Evolutionary conservation across 2,329 filamentous ascomycete species (phyloP), one percentile per base, ranked within the genome.

Genomic region (Neonectria faginata): DNA sequence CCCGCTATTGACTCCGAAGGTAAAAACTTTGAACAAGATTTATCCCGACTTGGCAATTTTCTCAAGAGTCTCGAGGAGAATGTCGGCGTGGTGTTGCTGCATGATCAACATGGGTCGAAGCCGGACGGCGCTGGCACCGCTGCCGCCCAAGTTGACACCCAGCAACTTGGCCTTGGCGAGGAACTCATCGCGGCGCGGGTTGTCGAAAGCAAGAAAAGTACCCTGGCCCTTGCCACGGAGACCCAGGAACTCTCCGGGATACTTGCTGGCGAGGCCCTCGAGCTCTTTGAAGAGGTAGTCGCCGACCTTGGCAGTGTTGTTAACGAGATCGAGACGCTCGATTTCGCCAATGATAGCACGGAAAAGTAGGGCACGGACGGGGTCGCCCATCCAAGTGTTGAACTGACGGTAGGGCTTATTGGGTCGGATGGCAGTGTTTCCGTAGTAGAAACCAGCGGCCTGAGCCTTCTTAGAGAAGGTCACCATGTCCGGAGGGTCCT

Each of bases 351-450:
- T 88, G 81, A 97, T 97, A 75, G 89, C 91, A 68, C 92, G 89
- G 90, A 97, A 97, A 70, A 97, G 86, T 65, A 97, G 83, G 16
- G 92, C 93, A 65, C 93, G 90, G 14, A 91, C 90, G 16, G 94
- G 94, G 82, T 97, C 94, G 74, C 94, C 94, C 91, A 97, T 97
- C 94, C 94, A 97, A 53, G 93, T 97, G 86, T 97, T 97, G 86
- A 97, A 97, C 82, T 97, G 94, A 67, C 94, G 90, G 85, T 97
- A 97, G 6, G 94, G 92, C 86, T 94, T 94, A 85, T 97, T 97
- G 67, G 94, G 94, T 12, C 92, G 86, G 71, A 97, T 86, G 45
- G 88, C 89, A 10, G 88, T 86, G 85, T 96, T 91, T 66, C 91
- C 91, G 77, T 90, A 97, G 86, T 96, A 97, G 86, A 95, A 97